These are phyloP conservation scores for Aspergillus latus DNA, from an alignment of 2,329 filamentous ascomycete species.

Conservation along the genomic window DNA sequence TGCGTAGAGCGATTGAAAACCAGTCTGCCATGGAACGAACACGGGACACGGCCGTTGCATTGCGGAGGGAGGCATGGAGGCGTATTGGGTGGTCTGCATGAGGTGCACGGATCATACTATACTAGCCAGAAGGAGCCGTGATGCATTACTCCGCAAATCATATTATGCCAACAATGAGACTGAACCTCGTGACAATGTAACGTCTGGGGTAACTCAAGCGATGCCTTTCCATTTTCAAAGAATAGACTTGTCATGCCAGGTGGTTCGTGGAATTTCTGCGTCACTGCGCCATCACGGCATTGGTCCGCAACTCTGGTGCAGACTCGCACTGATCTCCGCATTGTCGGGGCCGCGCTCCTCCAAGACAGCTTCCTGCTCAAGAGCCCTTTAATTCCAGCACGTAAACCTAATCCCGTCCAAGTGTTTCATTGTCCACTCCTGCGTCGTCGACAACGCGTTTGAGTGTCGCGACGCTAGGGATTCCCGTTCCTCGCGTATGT, in stretches of 20 bases:
- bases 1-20: constrained; percentile 69
- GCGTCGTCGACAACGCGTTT: constrained; percentile 13
- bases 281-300: constrained; percentile 6
- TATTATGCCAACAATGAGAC: constrained; percentile 6
- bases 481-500: constrained; percentile 14
- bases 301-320: constrained; percentile 17
- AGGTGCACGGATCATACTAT: neutral
- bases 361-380: constrained; percentile 19
- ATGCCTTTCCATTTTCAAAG: neutral
- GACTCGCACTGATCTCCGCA: constrained; percentile 14
- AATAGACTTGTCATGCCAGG: no score
- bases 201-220: neutral
- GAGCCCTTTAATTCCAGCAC: constrained; percentile 22
- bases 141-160: constrained; percentile 9
- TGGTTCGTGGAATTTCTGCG: neutral
- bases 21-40: constrained; percentile 67
- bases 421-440: constrained; percentile 23
- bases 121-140: neutral
- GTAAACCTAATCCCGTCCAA: constrained; percentile 28
- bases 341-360: constrained; percentile 22
- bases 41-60: constrained; percentile 60
- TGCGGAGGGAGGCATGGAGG: constrained; percentile 60
- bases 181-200: neutral
- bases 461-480: constrained; percentile 14
- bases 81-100: neutral